Evolutionary conservation across 306 rosid genomes (phyloP), one percentile per base, ranked within the genome.

Genomic region (Senna tora): DNA sequence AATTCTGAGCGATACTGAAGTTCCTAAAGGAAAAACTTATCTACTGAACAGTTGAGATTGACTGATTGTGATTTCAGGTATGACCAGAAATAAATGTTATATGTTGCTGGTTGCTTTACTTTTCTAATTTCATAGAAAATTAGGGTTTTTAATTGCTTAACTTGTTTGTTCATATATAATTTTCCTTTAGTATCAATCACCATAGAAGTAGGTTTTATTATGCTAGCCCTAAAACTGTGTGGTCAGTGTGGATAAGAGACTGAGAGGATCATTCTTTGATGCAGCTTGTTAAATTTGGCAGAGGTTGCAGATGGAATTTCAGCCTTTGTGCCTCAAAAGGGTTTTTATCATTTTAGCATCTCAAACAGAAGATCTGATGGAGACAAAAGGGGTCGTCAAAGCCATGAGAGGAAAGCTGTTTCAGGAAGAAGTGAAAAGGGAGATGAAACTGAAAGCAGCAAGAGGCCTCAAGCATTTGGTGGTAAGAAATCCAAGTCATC

Each of bases 221-320:
- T 42, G 63, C 59, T 22, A 60, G 28, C 19, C 60, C 14, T 11
- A 20, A 50, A 32, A 59, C 70, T 51, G 84, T 77, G 62, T 38
- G 47, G 72, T 55, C 28, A 66, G 84, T 77, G 62, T 38, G 47
- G 72, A 60, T 28, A 66, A 51, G 45, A 68, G 65, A 77, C 86
- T 76, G 85, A 87, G 86, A 87, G 78, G 83, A 50, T 63, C 74
- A 76, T 79, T 71, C 75, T 72, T 82, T 85, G 89, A 82, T 89
- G 91, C 91, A 84, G 90, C 88, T 82, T 86, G 65, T 86, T 84
- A 64, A 81, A 83, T 86, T 78, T 89, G 88, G 82, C 91, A 76
- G 89, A 86, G 78, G 73, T 83, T 82, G 85, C 85, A 71, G 95
- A 78, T 80, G 73, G 75, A 67, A 21, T 57, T 38, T 66, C 81